phyloP scores from a whole-genome alignment of 805 yeast genomes.

The Millerozyma acaciae region DNA sequence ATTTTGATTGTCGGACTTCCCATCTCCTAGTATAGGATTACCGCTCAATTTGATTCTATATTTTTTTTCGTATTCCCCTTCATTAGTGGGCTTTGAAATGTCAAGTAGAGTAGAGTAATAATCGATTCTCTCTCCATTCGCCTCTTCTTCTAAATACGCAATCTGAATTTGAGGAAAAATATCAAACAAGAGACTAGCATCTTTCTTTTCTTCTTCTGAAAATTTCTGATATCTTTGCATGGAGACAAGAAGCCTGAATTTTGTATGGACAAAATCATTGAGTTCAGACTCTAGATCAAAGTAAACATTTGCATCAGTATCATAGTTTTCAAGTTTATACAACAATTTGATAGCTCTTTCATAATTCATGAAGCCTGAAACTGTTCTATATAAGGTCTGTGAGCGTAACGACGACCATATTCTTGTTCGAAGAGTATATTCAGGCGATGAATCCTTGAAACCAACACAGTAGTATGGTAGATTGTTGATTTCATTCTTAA shows the following conservation, averaged over 20 bases:
- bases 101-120: conserved; percentile 61
- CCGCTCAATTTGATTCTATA: conserved; percentile 77
- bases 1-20: conserved; percentile 94
- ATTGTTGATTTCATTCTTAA: conserved; percentile 49
- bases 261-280: conserved; percentile 57
- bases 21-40: conserved; percentile 93
- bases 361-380: conserved; percentile 82
- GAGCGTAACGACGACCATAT: conserved; percentile 84
- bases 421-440: conserved; percentile 65
- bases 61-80: conserved; percentile 39
- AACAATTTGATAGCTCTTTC: conserved; percentile 66
- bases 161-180: conserved; percentile 67
- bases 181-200: conserved; percentile 61
- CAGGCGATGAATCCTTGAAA: conserved; percentile 62
- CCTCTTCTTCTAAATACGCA: conserved; percentile 51
- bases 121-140: conserved; percentile 37
- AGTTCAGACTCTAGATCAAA: conserved; percentile 19
- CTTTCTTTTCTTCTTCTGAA: conserved; percentile 58
- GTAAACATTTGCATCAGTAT: conserved; percentile 23
- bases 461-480: conserved; percentile 72
- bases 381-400: conserved; percentile 79
- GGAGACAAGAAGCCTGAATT: conserved; percentile 76
- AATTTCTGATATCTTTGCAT: conserved; percentile 82
- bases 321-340: conserved; percentile 62
- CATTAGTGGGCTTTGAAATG: conserved; percentile 45